Evolutionary conservation across 441 rosid species (phyloP), one percentile per base, ranked within the genome.

Genomic region (Gossypium trilobum): DNA sequence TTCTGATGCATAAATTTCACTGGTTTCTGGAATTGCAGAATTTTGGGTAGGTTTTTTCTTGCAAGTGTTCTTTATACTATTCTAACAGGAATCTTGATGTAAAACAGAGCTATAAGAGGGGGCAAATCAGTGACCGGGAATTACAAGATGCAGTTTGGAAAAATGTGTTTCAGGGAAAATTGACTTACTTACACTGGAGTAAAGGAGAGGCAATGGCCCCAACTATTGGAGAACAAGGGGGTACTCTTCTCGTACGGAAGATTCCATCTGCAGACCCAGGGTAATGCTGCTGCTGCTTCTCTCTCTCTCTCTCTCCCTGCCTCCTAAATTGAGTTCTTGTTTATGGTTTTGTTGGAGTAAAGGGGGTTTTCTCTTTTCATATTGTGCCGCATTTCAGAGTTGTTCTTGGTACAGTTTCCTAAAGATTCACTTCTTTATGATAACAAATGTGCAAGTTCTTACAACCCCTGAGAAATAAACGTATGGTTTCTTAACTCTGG

Each of bases 201-300:
- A 91, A 87, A 85, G 97, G 90, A 75, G 82, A 59, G 71, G 88
- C 87, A 27, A 91, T 94, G 94, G 71, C 85, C 67, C 91, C 94
- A 19, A 80, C 88, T 72, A 71, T 83, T 20, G 90, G 88, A 73
- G 82, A 74, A 19, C 75, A 85, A 69, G 89, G 90, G 17, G 88
- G 90, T 72, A 87, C 97, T n/a, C 95, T 91, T 81, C 97, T 95
- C 5, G 80, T 95, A 48, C 89, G 99, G 68, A 95, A 91, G 78
- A 78, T 95, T 80, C 88, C 96, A 19, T 44, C 72, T 25, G 87
- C 87, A 42, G 79, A 84, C 85, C 85, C 87, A 70, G 74, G 62
- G 98, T 95, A 85, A 85, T 76, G 10, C 7, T 42, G 16, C 36
- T 29, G 36, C 36, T 33, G 39, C 39, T 33, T 31, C 8, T 33